Evolutionary conservation across 805 yeast genomes (phyloP), one percentile per base, ranked within the genome.

Genomic region (Starmerella apis): DNA sequence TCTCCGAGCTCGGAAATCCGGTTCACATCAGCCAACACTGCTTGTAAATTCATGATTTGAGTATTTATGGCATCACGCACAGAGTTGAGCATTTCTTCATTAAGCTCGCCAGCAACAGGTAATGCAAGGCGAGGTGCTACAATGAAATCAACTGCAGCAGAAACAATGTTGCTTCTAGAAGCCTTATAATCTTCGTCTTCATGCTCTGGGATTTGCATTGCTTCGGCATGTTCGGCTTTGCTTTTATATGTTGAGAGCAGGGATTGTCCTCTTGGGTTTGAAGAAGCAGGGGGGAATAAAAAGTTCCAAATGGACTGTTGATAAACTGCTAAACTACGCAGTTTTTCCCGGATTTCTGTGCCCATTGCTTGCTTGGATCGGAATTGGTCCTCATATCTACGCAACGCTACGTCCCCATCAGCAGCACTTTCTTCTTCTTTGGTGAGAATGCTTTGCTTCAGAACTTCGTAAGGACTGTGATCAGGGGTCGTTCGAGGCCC

Each of bases 1-100:
- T 79, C 78, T 2, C 92, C 92, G 50, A 80, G 75, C 3, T 63
- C 57, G 27, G 78, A 76, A 51, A 78, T 75, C 20, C 66, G 61
- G 54, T 70, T 64, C 28, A 79, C 65, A 32, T 69, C 71, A 18
- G 67, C 69, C 30, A 76, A 60, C 51, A 71, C 69, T 20, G 61
- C 56, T 54, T 74, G 71, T 50, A 75, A 64, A 37, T 63, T 58
- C 48, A 57, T 46, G 13, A 57, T 52, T 32, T 63, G 60, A 30
- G 51, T 43, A 30, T 43, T 50, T 24, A 73, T 56, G 48, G 71
- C 71, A 2, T 58, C 56, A 37, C 67, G 65, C 31, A 78, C 60
- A 22, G 66, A 63, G 13, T 56, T 60, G 48, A 76, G 50, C n/a
- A 72, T 64, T 28, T 72, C 75, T 23, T 70, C 70, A 50, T 75